Percentiles rank a stretch among this genome's conserved stretches.
These are phyloP conservation scores for Porcisia deanei DNA, from an alignment of 208 protist genomes.

Conservation along the genomic window DNA sequence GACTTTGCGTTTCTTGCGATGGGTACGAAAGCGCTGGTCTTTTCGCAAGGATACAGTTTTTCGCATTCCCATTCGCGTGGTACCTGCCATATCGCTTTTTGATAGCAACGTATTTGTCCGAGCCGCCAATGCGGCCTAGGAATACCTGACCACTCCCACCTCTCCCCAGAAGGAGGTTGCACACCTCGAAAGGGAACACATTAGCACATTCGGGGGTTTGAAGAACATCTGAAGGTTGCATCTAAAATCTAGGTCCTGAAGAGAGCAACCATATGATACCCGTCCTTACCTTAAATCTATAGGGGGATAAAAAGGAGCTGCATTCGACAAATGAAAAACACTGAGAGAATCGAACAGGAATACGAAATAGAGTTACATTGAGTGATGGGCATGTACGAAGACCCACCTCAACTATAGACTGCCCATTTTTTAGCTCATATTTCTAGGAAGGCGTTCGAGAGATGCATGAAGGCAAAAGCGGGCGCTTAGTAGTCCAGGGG, in stretches of 20 bases:
- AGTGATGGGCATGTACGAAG: not conserved
- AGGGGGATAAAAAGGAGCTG: slow-evolving; percentile 1
- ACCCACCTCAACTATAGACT: not conserved
- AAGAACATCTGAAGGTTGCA: slow-evolving; percentile 3
- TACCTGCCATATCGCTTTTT: slow-evolving; percentile 57
- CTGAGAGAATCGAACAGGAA: not conserved
- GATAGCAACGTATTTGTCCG: slow-evolving; percentile 58
- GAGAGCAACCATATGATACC: not conserved
- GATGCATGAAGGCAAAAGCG: not conserved
- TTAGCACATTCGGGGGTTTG: slow-evolving; percentile 2
- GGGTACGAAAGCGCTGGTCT: not conserved
- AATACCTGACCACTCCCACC: slow-evolving; percentile 78
- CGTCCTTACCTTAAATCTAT: not conserved
- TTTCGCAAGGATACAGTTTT: not conserved
- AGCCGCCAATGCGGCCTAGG: slow-evolving; percentile 43
- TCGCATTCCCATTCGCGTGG: not conserved
- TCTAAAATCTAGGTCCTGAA: slow-evolving; percentile 9
- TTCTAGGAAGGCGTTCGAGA: not conserved
- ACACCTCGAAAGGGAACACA: slow-evolving; percentile 66
- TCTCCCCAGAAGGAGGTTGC: slow-evolving; percentile 69
- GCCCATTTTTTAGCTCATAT: slow-evolving; percentile 1
- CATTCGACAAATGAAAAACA: not conserved
- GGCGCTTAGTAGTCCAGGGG: not conserved
- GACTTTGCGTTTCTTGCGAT: not conserved
- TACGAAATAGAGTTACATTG: no score